These are phyloP conservation scores for Trichoderma lentiforme DNA, from an alignment of 2,329 filamentous ascomycete species.

Conservation along the genomic window DNA sequence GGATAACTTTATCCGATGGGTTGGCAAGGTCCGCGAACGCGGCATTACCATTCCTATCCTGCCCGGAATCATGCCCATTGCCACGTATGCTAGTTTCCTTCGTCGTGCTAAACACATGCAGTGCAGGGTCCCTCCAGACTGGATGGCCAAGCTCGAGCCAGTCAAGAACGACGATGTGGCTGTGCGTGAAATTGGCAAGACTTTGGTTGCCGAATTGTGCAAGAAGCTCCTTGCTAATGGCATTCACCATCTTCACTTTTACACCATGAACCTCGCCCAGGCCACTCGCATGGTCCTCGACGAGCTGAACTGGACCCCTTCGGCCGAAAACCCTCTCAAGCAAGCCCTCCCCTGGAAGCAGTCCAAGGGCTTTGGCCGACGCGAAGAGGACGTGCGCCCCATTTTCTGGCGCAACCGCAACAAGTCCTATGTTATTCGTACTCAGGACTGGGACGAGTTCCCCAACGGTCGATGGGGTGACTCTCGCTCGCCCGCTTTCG, in stretches of 20 bases:
- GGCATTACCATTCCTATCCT: constrained; percentile 83
- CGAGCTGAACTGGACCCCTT: constrained; percentile 79
- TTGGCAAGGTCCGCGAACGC: constrained; percentile 75
- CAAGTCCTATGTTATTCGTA: constrained; percentile 91
- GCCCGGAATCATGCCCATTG: constrained; percentile 83
- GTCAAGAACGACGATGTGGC: constrained; percentile 96
- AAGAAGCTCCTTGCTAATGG: constrained; percentile 77
- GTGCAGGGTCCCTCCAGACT: constrained; percentile 74
- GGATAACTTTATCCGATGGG: constrained; percentile 92
- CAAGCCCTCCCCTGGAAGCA: constrained; percentile 96
- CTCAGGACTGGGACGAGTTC: constrained; percentile 98
- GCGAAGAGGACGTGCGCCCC: constrained; percentile 92
- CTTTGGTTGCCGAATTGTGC: constrained; percentile 85
- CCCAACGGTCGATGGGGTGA: constrained; percentile 99
- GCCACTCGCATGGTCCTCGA: constrained; percentile 92
- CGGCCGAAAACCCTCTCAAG: constrained; percentile 71
- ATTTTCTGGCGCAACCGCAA: constrained; percentile 99
- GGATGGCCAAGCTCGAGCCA: constrained; percentile 79
- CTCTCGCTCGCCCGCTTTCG: constrained; percentile 91
- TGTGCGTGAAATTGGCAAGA: constrained; percentile 85
- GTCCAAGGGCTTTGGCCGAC: constrained; percentile 81
- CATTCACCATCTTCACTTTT: constrained; percentile 90
- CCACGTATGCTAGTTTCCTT: constrained; percentile 90
- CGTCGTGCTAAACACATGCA: constrained; percentile 89
- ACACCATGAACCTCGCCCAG: constrained; percentile 98